Base-by-base conservation (phyloP, 75 land plant species). In the Sequoia sempervirens region DNA sequence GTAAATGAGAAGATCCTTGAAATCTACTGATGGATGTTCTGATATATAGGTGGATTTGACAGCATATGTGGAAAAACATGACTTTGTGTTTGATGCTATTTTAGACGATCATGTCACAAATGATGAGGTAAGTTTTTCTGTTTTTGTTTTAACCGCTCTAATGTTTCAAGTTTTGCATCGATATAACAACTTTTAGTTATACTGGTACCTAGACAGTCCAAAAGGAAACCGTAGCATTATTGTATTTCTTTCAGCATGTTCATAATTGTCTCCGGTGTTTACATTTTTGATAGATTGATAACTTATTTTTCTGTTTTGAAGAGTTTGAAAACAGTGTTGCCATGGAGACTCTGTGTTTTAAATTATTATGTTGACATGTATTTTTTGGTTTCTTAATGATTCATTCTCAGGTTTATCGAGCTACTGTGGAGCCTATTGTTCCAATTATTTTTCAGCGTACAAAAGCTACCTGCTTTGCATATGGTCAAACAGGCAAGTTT, bases 391-490 rank as follows among this genome's bases (percentile, higher is more conserved):
- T 56, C 38, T 69, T n/a, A 37, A 81, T 74, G 61, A 11, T 36
- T 45, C n/a, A 85, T 83, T 30, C 20, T 23, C 90, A 97, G 99
- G 99, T 97, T 36, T 97, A 97, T 85, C 92, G 93, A 69, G 93
- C 82, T 36, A 97, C 99, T 8, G 98, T 97, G n/a, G 94, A 94
- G 83, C 99, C 99, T 53, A 97, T 97, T 73, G 93, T 97, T 74
- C 99, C 99, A 36, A 94, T 87, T 32, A 94, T 97, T 34, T 97
- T 97, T 84, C 89, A 96, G 85, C 93, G 95, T 41, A 96, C 98
- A 41, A 97, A 97, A 88, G 99, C 99, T 23, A 97, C 99, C n/a
- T 97, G 99, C 87, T 97, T 97, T 94, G 99, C 99, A 28, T 97
- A 97, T 89, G 99, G 99, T 45, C 99, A 96, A 85, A 96, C 99